Evolutionary conservation across 192 early-diverging fungal species (phyloP).

Genomic region (Coemansia sp.): DNA sequence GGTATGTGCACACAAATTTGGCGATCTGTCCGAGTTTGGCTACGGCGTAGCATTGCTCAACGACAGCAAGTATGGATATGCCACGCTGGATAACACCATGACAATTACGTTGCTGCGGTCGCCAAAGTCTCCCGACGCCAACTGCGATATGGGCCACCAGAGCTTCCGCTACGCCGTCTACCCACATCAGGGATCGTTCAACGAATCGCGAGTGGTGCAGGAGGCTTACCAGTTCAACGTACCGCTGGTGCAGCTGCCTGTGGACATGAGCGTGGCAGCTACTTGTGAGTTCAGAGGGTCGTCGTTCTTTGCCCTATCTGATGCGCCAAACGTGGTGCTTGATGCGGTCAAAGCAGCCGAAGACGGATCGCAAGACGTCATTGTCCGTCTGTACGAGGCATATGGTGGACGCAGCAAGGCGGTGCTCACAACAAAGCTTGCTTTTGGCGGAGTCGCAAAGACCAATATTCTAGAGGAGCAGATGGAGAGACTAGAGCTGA

Average conservation of each 20-base stretch:
- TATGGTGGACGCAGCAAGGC: constrained; percentile 70
- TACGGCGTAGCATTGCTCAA: constrained; percentile 93
- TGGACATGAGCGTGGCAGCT: constrained; percentile 13
- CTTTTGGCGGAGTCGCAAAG: constrained; percentile 11
- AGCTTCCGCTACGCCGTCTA: constrained; percentile 87
- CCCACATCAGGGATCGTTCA: constrained; percentile 83
- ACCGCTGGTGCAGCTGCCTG: constrained; percentile 60
- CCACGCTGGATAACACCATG: constrained; percentile 78
- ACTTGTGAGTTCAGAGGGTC: neutral
- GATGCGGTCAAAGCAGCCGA: constrained; percentile 93
- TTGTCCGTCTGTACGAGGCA: constrained; percentile 88
- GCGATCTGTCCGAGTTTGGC: constrained; percentile 92
- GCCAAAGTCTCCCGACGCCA: constrained; percentile 72
- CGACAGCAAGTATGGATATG: constrained; percentile 96
- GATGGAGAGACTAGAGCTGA: constrained; percentile 5
- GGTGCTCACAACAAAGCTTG: constrained; percentile 20
- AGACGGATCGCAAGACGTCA: constrained; percentile 62
- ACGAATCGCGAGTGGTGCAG: constrained; percentile 80
- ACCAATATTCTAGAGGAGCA: constrained; percentile 49
- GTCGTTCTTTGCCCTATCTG: constrained; percentile 23
- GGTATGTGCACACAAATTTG: constrained; percentile 96
- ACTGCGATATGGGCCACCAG: constrained; percentile 69
- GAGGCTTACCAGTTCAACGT: constrained; percentile 91
- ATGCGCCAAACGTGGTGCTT: constrained; percentile 73
- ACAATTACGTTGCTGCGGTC: constrained; percentile 83